phyloP scores from a whole-genome alignment of 2,329 filamentous ascomycete species.

The Raffaelea ambrosiae region DNA sequence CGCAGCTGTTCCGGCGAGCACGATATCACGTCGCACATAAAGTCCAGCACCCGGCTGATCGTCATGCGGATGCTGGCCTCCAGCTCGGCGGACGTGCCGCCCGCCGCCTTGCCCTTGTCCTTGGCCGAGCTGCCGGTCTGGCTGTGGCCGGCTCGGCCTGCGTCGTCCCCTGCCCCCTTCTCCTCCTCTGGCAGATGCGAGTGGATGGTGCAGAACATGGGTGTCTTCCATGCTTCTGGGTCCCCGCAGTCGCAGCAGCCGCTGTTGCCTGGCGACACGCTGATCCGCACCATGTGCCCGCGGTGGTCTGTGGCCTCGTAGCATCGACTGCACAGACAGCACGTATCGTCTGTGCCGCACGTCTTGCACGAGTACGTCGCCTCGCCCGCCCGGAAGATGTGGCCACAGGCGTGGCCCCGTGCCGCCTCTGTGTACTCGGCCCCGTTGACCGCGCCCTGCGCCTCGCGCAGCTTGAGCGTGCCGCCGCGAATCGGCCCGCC shows the following conservation, averaged over 20 bases:
- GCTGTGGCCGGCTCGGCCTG: neutral
- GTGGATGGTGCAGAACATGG: constrained; percentile 89
- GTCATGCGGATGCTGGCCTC: constrained; percentile 74
- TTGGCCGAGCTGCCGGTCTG: constrained; percentile 26
- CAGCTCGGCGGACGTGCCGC: constrained; percentile 63
- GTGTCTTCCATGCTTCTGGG: constrained; percentile 82
- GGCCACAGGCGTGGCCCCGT: constrained; percentile 86
- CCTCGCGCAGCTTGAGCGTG: constrained; percentile 69
- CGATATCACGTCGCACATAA: constrained; percentile 94
- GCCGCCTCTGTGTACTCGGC: constrained; percentile 92
- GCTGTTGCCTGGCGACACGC: constrained; percentile 16
- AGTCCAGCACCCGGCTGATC: constrained; percentile 78
- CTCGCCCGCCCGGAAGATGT: constrained; percentile 93
- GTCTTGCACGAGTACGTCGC: constrained; percentile 92
- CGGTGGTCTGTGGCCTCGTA: constrained; percentile 94
- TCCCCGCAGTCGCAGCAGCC: constrained; percentile 88
- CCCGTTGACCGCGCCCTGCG: constrained; percentile 86
- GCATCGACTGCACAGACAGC: constrained; percentile 86
- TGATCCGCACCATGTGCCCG: constrained; percentile 84
- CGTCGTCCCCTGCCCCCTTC: too few species aligned
- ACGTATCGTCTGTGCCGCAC: constrained; percentile 90
- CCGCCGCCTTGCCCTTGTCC: constrained; percentile 51
- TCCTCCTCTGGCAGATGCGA: constrained; percentile 47
- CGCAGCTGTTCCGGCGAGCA: constrained; percentile 95
- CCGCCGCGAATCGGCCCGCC: constrained; percentile 50